phyloP scores from a whole-genome alignment of 805 yeast species.

The Saccharomycopsis capsularis region DNA sequence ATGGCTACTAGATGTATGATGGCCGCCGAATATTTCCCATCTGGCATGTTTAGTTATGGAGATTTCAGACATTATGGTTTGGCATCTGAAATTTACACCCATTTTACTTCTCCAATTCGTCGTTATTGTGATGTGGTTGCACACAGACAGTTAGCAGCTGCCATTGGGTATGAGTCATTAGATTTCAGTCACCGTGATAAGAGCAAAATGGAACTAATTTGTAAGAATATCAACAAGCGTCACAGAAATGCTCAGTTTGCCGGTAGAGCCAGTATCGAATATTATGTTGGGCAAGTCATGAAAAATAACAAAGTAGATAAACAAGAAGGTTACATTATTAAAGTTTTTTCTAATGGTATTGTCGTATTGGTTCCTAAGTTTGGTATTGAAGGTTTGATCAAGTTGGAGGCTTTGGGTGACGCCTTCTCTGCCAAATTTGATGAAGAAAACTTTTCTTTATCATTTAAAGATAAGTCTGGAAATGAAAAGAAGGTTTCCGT shows the following conservation, averaged over 20 bases:
- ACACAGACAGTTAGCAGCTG: constrained; percentile 97
- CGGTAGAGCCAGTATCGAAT: constrained; percentile 95
- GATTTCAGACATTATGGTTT: constrained; percentile 96
- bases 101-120: constrained; percentile 96
- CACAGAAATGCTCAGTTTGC: constrained; percentile 99
- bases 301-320: constrained; percentile 61
- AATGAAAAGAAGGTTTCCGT: constrained; percentile 49
- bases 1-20: constrained; percentile 99
- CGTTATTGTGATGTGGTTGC: constrained; percentile 97
- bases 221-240: constrained; percentile 82
- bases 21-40: constrained; percentile 95
- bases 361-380: constrained; percentile 92
- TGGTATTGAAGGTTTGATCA: constrained; percentile 92
- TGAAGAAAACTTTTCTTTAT: constrained; percentile 69
- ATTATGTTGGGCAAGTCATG: constrained; percentile 97
- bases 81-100: constrained; percentile 96
- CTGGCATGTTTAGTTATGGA: constrained; percentile 83
- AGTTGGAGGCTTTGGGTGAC: constrained; percentile 67
- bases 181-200: constrained; percentile 82
- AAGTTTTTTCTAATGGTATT: constrained; percentile 89
- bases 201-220: constrained; percentile 79
- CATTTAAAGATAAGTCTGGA: constrained; percentile 43
- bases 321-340: constrained; percentile 77
- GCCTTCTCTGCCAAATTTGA: constrained; percentile 56
- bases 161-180: constrained; percentile 85